These are phyloP conservation scores for Pythium oligandrum DNA, from an alignment of 352 stramenopile genomes.

Conservation along the genomic window DNA sequence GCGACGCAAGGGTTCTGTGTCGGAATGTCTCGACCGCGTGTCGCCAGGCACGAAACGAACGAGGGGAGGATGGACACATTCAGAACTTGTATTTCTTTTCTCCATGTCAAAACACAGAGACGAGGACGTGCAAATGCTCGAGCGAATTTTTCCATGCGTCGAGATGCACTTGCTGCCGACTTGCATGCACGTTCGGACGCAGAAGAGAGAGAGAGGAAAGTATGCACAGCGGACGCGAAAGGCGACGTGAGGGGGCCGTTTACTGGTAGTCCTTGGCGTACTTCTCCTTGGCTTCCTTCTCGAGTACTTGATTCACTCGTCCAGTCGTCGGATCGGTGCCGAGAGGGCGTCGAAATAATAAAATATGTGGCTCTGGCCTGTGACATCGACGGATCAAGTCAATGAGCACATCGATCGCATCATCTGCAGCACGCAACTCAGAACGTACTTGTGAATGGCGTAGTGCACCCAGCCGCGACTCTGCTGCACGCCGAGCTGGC, in stretches of 20 bases:
- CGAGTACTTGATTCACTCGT: constrained; percentile 90
- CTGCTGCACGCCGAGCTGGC: constrained; percentile 96
- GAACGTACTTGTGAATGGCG: constrained; percentile 95
- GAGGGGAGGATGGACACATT: neutral
- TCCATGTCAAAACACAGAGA: neutral
- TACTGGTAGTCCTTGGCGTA: constrained; percentile 88
- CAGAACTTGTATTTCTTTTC: neutral
- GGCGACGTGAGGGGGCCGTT: constrained; percentile 5
- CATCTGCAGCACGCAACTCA: neutral
- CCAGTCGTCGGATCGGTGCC: constrained; percentile 96
- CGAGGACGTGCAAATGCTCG: too few relatives aligned
- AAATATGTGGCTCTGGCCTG: constrained; percentile 98
- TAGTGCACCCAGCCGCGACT: constrained; percentile 98
- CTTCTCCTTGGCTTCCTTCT: constrained; percentile 94
- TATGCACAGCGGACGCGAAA: neutral
- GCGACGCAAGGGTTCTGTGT: too few relatives aligned
- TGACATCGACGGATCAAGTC: neutral
- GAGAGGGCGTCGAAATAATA: constrained; percentile 97
- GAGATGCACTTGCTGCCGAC: neutral
- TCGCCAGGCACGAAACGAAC: too few relatives aligned
- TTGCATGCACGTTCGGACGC: neutral
- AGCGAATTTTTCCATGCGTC: too few relatives aligned
- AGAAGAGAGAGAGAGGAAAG: neutral
- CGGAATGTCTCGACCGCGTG: too few relatives aligned
- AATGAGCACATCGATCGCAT: neutral